Percentiles rank a stretch among this genome's conserved stretches.
Evolutionary conservation across 2,329 filamentous ascomycete species (phyloP).

Genomic region (Penicillium capsulatum): DNA sequence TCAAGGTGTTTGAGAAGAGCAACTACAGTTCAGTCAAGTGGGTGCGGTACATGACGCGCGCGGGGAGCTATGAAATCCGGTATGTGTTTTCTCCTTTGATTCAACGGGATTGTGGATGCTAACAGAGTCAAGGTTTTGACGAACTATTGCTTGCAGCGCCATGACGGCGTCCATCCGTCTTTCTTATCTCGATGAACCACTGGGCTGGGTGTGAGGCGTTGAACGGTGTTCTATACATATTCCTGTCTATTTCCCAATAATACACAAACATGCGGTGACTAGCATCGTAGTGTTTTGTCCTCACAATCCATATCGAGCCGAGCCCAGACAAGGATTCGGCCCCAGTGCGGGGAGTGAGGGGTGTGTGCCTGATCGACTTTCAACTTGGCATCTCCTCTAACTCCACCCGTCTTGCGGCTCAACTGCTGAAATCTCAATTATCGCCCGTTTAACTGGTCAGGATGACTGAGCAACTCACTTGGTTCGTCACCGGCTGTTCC

Average conservation of each 20-base stretch:
- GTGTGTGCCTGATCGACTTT: no score
- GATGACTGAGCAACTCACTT: constrained; percentile 1
- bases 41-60: constrained; percentile 98
- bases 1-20: constrained; percentile 99
- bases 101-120: no score
- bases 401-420: no score
- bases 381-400: no score
- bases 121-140: no score
- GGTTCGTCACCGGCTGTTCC: constrained; percentile 4
- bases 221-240: constrained; percentile 16
- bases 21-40: constrained; percentile 99
- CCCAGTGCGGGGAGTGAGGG: no score
- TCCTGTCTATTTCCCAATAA: constrained; percentile 3
- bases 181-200: constrained; percentile 16
- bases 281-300: no score
- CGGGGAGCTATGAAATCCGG: constrained; percentile 96
- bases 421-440: no score
- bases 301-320: no score
- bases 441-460: neutral
- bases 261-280: no score
- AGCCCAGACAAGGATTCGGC: no score
- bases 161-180: constrained; percentile 2
- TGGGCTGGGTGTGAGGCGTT: constrained; percentile 30
- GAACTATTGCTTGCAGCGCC: no score
- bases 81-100: constrained; percentile 42